Evolutionary conservation across 768 basidiomycete species (phyloP).

Genomic region (Kwoniella botswanensis): DNA sequence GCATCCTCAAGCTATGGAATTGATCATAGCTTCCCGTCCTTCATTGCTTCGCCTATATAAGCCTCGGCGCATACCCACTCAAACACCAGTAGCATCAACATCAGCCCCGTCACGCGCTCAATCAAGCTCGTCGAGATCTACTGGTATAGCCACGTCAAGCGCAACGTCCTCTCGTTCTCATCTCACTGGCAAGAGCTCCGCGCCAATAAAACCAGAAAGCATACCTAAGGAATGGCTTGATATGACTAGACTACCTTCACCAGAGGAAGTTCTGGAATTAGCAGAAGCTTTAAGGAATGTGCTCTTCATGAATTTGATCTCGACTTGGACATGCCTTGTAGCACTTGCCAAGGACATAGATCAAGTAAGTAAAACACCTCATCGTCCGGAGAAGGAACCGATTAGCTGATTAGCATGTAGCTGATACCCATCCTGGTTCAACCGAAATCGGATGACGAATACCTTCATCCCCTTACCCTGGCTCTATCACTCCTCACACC

Average conservation of each 20-base stretch:
- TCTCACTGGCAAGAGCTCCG: neutral
- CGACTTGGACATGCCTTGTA: constrained; percentile 34
- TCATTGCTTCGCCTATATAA: constrained; percentile 26
- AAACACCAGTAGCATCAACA: neutral
- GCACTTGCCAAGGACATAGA: constrained; percentile 2
- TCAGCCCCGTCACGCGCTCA: neutral
- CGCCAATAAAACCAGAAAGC: neutral
- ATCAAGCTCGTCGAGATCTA: constrained; percentile 10
- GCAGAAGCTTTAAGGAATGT: constrained; percentile 18
- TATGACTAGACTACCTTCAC: constrained; percentile 21
- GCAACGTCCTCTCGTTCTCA: neutral
- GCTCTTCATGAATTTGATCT: constrained; percentile 25
- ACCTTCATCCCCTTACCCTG: constrained; percentile 25
- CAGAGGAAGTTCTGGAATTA: neutral
- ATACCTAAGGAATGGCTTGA: constrained; percentile 27
- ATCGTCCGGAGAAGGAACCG: neutral
- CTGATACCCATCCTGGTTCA: neutral
- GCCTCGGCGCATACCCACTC: neutral
- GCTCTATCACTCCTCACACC: constrained; percentile 21
- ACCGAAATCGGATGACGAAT: neutral
- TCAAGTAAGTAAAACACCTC: constrained; percentile 9
- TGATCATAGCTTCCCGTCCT: constrained; percentile 21
- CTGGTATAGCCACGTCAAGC: neutral
- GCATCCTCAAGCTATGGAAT: constrained; percentile 33
- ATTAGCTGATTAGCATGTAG: constrained; percentile 6